These are phyloP conservation scores for Penicillium cinerascens DNA, from an alignment of 495 filamentous ascomycete species.

Conservation along the genomic window DNA sequence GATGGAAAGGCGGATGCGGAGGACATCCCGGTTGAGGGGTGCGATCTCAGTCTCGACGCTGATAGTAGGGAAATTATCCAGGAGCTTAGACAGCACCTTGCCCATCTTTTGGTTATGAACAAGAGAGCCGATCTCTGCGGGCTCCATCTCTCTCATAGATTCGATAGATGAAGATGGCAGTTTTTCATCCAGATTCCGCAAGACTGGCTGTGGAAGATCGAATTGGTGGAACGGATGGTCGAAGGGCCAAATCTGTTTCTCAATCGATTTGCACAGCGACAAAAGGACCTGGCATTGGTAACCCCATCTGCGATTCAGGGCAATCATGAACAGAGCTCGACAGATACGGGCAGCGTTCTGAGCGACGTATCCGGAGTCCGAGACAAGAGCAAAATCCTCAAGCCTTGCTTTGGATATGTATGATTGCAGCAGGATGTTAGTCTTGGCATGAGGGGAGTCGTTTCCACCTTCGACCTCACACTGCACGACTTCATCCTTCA, in stretches of 20 bases:
- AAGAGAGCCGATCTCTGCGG: constrained; percentile 82
- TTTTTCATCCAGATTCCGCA: constrained; percentile 78
- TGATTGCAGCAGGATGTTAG: constrained; percentile 90
- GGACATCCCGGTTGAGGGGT: constrained; percentile 88
- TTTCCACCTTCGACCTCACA: constrained; percentile 73
- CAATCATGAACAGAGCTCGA: constrained; percentile 94
- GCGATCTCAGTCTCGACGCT: constrained; percentile 91
- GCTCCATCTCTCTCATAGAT: constrained; percentile 83
- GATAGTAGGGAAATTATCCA: constrained; percentile 90
- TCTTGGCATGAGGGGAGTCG: constrained; percentile 81
- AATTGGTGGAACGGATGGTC: constrained; percentile 96
- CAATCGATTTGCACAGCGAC: constrained; percentile 91
- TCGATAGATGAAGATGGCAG: constrained; percentile 71
- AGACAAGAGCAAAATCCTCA: constrained; percentile 89
- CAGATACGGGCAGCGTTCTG: constrained; percentile 95
- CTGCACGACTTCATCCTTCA: constrained; percentile 62
- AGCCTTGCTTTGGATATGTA: constrained; percentile 87
- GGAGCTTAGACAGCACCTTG: constrained; percentile 68
- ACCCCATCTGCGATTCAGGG: constrained; percentile 89
- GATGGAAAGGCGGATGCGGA: constrained; percentile 79
- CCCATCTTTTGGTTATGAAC: constrained; percentile 91
- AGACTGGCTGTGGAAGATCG: constrained; percentile 76
- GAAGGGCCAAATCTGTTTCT: constrained; percentile 90
- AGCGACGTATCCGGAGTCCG: constrained; percentile 89
- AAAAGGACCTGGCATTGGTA: constrained; percentile 87